Percentiles rank a stretch among this genome's conserved stretches.
Evolutionary conservation across 2,329 filamentous ascomycete genomes (phyloP).

Genomic region (Moelleriella libera): DNA sequence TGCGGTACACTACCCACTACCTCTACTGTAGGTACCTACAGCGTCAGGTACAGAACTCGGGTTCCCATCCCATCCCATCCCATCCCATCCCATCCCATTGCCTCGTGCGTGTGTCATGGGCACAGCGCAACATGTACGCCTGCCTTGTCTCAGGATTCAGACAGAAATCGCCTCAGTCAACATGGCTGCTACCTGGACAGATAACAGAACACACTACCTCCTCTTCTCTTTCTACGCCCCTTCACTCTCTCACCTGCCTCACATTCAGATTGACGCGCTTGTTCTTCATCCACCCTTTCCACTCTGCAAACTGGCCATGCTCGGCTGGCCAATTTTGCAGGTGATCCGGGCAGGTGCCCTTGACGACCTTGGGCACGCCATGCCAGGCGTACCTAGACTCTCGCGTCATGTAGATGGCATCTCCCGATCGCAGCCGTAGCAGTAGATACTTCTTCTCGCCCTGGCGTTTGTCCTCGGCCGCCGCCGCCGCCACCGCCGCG

Average conservation of each 20-base stretch:
- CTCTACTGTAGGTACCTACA: no score
- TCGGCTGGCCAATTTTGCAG: slow-evolving; percentile 60
- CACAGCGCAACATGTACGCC: no score
- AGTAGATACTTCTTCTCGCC: slow-evolving; percentile 36
- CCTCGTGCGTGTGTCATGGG: no score
- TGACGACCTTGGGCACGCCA: slow-evolving; percentile 76
- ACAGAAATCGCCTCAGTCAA: no score
- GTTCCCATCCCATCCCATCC: no score
- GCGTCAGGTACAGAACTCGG: no score
- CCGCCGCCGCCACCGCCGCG: slow-evolving; percentile 6
- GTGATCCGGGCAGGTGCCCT: slow-evolving; percentile 63
- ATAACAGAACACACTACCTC: no score
- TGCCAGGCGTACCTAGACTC: slow-evolving; percentile 85
- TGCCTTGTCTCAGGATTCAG: no score
- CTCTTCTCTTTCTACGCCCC: background rate
- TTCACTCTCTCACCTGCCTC: slow-evolving; percentile 60
- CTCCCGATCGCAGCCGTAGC: slow-evolving; percentile 65
- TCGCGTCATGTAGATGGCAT: slow-evolving; percentile 80
- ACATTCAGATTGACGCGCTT: slow-evolving; percentile 91
- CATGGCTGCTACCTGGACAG: no score
- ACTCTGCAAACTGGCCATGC: slow-evolving; percentile 43
- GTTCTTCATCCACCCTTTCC: slow-evolving; percentile 75
- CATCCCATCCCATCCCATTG: no score
- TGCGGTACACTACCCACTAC: no score
- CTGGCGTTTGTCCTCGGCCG: slow-evolving; percentile 4